Conservation (phyloP, 2,329 filamentous ascomycete genomes). For the Apiospora arundinis region DNA sequence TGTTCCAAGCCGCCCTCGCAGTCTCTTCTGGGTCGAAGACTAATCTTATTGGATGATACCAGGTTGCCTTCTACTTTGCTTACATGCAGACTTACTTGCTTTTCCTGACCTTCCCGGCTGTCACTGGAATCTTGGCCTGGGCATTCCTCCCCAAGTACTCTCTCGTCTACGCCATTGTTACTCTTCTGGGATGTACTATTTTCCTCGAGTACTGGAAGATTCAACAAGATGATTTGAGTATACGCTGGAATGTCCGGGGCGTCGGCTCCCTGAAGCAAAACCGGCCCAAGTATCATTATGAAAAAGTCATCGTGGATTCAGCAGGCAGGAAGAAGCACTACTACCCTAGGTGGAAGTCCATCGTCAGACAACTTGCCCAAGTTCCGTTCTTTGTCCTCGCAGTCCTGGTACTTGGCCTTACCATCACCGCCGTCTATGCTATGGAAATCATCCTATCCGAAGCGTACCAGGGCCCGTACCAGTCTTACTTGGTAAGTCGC, state of each 20-base stretch:
- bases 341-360: slow-evolving; percentile 69
- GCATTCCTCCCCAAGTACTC: slow-evolving; percentile 71
- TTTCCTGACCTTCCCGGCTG: slow-evolving; percentile 73
- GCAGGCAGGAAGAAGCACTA: slow-evolving; percentile 66
- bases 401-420: slow-evolving; percentile 62
- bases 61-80: slow-evolving; percentile 83
- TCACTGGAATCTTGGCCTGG: slow-evolving; percentile 73
- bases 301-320: slow-evolving; percentile 66
- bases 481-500: slow-evolving; percentile 63
- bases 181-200: slow-evolving; percentile 72
- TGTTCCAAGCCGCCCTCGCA: slow-evolving; percentile 65
- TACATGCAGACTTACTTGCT: slow-evolving; percentile 79
- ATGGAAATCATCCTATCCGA: slow-evolving; percentile 80
- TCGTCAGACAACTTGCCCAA: slow-evolving; percentile 70
- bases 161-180: slow-evolving; percentile 69
- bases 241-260: slow-evolving; percentile 75
- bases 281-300: slow-evolving; percentile 68
- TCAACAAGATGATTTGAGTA: slow-evolving; percentile 71
- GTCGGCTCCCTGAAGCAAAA: slow-evolving; percentile 71
- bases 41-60: neutral
- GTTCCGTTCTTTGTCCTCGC: slow-evolving; percentile 71
- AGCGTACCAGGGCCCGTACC: slow-evolving; percentile 73
- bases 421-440: slow-evolving; percentile 74
- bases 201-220: slow-evolving; percentile 85
- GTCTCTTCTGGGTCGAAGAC: fast-evolving